Percentiles rank a stretch among this genome's conserved stretches.
phyloP scores from a whole-genome alignment of 805 yeast genomes.

The Wickerhamomyces alni region DNA sequence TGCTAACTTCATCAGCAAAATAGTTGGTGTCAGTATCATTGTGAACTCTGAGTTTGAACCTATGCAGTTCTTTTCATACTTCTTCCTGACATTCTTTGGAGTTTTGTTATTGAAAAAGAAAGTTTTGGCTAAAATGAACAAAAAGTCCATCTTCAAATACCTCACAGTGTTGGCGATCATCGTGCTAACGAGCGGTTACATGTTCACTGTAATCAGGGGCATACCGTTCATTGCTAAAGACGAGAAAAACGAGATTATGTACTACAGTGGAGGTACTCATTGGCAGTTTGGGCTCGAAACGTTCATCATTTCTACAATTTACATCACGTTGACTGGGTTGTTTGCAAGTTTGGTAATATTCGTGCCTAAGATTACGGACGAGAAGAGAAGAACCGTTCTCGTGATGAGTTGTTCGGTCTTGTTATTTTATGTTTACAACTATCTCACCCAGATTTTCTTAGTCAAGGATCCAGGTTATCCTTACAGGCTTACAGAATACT shows the following conservation, averaged over 20 bases:
- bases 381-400: slow-evolving; percentile 3
- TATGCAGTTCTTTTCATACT: slow-evolving; percentile 38
- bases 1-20: slow-evolving; percentile 46
- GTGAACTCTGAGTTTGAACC: slow-evolving; percentile 39
- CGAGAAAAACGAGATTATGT: slow-evolving; percentile 45
- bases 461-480: slow-evolving; percentile 17
- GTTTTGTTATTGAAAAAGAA: slow-evolving; percentile 46
- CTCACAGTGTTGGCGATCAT: slow-evolving; percentile 36
- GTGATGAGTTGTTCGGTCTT: slow-evolving; percentile 8
- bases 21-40: slow-evolving; percentile 37
- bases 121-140: slow-evolving; percentile 27
- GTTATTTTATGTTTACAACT: slow-evolving; percentile 16
- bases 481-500: slow-evolving; percentile 17
- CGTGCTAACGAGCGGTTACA: slow-evolving; percentile 53
- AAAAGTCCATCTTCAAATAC: slow-evolving; percentile 22
- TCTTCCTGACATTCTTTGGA: slow-evolving; percentile 35
- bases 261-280: slow-evolving; percentile 56
- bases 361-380: slow-evolving; percentile 25
- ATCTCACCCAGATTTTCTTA: slow-evolving; percentile 14
- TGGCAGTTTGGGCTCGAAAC: slow-evolving; percentile 73
- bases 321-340: slow-evolving; percentile 38
- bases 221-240: slow-evolving; percentile 57
- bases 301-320: slow-evolving; percentile 44
- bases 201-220: slow-evolving; percentile 52
- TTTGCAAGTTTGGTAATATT: slow-evolving; percentile 34